phyloP scores from a whole-genome alignment of 129 eudicot species.

The Logfia minima region DNA sequence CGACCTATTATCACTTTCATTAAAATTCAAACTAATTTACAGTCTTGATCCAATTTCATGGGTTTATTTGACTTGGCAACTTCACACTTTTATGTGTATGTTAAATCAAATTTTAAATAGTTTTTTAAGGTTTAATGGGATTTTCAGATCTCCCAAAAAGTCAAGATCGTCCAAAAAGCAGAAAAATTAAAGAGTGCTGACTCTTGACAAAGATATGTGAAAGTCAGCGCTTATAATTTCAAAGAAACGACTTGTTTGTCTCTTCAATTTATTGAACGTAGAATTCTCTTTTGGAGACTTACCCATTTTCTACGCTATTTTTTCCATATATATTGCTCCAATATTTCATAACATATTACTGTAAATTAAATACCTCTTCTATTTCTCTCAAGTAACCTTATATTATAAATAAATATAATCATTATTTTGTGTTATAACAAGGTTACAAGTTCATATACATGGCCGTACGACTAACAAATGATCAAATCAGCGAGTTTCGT shows the following conservation, averaged over 20 bases:
- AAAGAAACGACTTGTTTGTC: slow-evolving; percentile 38
- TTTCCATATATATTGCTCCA: slow-evolving; percentile 10
- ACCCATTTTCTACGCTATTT: slow-evolving; percentile 21
- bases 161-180: slow-evolving; percentile 30
- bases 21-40: background rate
- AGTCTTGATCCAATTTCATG: background rate
- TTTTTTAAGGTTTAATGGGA: no score
- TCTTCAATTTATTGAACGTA: slow-evolving; percentile 36
- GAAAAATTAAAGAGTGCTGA: slow-evolving; percentile 24
- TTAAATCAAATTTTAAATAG: background rate
- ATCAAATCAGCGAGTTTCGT: slow-evolving; percentile 60
- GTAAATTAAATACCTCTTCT: background rate
- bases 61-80: slow-evolving; percentile 19
- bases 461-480: slow-evolving; percentile 49
- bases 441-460: slow-evolving; percentile 22
- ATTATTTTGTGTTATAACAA: background rate
- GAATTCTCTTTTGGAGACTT: slow-evolving; percentile 30
- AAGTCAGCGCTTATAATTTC: slow-evolving; percentile 34
- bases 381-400: slow-evolving; percentile 6
- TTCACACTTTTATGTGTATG: background rate
- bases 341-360: background rate
- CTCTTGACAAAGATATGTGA: slow-evolving; percentile 14
- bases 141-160: slow-evolving; percentile 24
- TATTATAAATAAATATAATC: background rate
- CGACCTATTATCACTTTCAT: background rate